Conservation (phyloP, 805 yeast species). For the Zygotorulaspora sp. region DNA sequence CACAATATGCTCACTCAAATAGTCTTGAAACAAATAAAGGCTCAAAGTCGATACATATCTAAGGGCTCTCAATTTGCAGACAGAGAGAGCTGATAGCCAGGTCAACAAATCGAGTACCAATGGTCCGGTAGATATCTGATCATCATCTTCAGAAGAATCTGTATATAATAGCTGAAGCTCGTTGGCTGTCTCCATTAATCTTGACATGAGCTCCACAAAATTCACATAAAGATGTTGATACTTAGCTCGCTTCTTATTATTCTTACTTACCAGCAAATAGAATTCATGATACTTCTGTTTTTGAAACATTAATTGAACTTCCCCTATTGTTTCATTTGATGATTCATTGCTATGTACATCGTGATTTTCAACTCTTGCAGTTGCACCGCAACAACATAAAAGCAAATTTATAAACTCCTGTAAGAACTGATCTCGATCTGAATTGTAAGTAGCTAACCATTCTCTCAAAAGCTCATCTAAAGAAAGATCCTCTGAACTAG, state of each 20-base stretch:
- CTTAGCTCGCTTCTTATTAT: slow-evolving; percentile 39
- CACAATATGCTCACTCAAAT: slow-evolving; percentile 49
- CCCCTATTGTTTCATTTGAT: slow-evolving; percentile 68
- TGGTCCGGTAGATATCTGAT: slow-evolving; percentile 20
- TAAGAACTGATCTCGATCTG: slow-evolving; percentile 45
- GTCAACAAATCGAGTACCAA: slow-evolving; percentile 49
- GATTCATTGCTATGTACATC: slow-evolving; percentile 68
- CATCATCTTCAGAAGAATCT: slow-evolving; percentile 28
- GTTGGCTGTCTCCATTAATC: slow-evolving; percentile 48
- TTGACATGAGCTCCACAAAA: slow-evolving; percentile 51
- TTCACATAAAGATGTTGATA: slow-evolving; percentile 47
- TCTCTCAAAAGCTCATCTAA: slow-evolving; percentile 48
- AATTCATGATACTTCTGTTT: slow-evolving; percentile 63
- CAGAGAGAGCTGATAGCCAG: slow-evolving; percentile 73
- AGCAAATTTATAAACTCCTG: slow-evolving; percentile 64
- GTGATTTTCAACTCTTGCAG: slow-evolving; percentile 61
- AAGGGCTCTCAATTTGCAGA: slow-evolving; percentile 64
- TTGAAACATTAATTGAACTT: slow-evolving; percentile 59
- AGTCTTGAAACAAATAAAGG: slow-evolving; percentile 55
- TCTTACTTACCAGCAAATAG: slow-evolving; percentile 55
- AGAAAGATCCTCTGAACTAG: slow-evolving; percentile 46
- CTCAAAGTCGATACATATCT: slow-evolving; percentile 62
- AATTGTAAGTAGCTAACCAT: slow-evolving; percentile 53
- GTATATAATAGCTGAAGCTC: slow-evolving; percentile 58
- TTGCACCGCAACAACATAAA: slow-evolving; percentile 68